These are phyloP conservation scores for Sporothrix mexicana DNA, from an alignment of 2,329 filamentous ascomycete species.

Conservation along the genomic window DNA sequence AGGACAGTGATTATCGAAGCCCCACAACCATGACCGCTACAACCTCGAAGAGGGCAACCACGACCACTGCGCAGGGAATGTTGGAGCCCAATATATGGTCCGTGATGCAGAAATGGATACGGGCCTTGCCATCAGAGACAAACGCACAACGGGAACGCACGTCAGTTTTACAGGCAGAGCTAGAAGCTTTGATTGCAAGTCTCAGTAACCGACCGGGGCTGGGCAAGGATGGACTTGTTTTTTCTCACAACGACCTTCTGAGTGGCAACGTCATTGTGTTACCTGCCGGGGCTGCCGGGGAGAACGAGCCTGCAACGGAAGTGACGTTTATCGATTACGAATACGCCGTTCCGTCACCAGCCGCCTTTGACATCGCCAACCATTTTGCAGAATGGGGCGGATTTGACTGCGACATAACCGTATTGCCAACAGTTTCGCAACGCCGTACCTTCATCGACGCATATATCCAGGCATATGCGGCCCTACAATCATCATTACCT, in stretches of 20 bases:
- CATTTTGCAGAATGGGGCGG: conserved; percentile 99
- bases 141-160: conserved; percentile 71
- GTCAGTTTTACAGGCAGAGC: conserved; percentile 72
- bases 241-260: conserved; percentile 95
- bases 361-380: conserved; percentile 95
- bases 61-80: too few relatives aligned
- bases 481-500: conserved; percentile 47
- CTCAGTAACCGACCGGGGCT: conserved; percentile 79
- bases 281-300: conserved; percentile 17
- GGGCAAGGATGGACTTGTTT: conserved; percentile 79
- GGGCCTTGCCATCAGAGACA: conserved; percentile 77
- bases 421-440: conserved; percentile 77
- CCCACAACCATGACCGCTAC: conserved; percentile 19
- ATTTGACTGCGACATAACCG: conserved; percentile 89
- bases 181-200: conserved; percentile 70
- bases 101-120: conserved; percentile 94
- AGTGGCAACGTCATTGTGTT: conserved; percentile 94
- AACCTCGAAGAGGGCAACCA: conserved; percentile 63
- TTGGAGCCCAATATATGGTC: conserved; percentile 86
- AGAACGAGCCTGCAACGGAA: conserved; percentile 13
- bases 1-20: conserved; percentile 41
- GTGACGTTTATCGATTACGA: conserved; percentile 98
- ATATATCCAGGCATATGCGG: conserved; percentile 78
- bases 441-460: conserved; percentile 81
- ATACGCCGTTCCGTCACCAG: conserved; percentile 91